Percentiles rank a stretch among this genome's conserved stretches.
Evolutionary conservation across 1,284 basidiomycete genomes (phyloP).

Genomic region (Leccinum fallax): DNA sequence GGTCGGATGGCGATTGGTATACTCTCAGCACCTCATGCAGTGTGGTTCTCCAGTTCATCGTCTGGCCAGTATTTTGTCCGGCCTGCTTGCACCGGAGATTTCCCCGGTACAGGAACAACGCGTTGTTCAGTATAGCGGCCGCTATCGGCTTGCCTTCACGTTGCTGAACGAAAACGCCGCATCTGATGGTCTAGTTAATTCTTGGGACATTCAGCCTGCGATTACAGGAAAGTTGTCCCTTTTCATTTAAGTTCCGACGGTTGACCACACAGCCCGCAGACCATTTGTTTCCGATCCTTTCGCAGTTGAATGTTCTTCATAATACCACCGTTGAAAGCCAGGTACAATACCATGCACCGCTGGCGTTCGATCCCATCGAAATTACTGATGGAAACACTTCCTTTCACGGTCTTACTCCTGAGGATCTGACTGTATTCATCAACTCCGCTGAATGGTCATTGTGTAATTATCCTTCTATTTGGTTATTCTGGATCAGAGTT

Average conservation of each 20-base stretch:
- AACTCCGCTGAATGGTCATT: constrained; percentile 97
- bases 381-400: constrained; percentile 38
- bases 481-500: background rate
- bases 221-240: constrained; percentile 55
- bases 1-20: constrained; percentile 14
- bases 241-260: constrained; percentile 15
- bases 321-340: constrained; percentile 95
- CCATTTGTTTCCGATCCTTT: constrained; percentile 68
- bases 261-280: constrained; percentile 45
- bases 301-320: constrained; percentile 68
- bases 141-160: constrained; percentile 81
- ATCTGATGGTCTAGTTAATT: constrained; percentile 57
- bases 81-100: constrained; percentile 55
- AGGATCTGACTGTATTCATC: constrained; percentile 88
- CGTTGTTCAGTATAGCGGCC: constrained; percentile 73
- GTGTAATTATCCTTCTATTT: constrained; percentile 50
- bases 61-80: constrained; percentile 45
- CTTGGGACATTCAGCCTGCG: constrained; percentile 74
- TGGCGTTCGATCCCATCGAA: constrained; percentile 74
- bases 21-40: constrained; percentile 14
- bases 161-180: constrained; percentile 87
- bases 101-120: constrained; percentile 50
- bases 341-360: constrained; percentile 88
- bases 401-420: constrained; percentile 66
- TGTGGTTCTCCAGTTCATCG: constrained; percentile 19